A percentile compares a stretch with the other conserved stretches of the same genome.
Conservation (phyloP, 1,284 basidiomycete genomes). For the Rhodotorula sp. region DNA sequence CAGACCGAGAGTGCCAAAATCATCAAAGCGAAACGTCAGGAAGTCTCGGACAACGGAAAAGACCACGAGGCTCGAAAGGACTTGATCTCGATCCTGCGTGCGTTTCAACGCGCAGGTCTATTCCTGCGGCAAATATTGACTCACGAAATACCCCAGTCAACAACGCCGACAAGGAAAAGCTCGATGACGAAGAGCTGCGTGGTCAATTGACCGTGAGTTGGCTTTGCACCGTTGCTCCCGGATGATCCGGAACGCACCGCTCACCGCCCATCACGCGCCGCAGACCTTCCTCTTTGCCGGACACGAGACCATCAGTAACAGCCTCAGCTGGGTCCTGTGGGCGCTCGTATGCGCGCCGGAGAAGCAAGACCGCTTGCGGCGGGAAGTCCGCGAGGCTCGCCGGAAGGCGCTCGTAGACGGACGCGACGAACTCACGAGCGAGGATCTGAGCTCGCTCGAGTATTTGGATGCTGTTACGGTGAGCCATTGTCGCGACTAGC, state of each 20-base stretch:
- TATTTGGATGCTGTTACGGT: conserved; percentile 71
- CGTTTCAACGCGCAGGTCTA: too few species aligned
- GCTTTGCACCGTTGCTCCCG: not conserved
- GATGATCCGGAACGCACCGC: not conserved
- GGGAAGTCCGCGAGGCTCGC: conserved; percentile 56
- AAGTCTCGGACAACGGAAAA: conserved; percentile 8
- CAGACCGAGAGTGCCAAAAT: conserved; percentile 41
- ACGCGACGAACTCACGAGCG: conserved; percentile 49
- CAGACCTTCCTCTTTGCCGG: conserved; percentile 50
- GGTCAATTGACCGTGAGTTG: conserved; percentile 22
- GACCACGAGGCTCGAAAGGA: conserved; percentile 30
- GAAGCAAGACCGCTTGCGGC: conserved; percentile 60
- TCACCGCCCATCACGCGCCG: not conserved
- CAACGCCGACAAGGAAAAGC: not conserved
- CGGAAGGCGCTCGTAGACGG: conserved; percentile 41
- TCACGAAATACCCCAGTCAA: too few species aligned
- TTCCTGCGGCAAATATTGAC: too few species aligned
- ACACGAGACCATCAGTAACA: conserved; percentile 71
- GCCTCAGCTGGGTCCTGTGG: conserved; percentile 70
- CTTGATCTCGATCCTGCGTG: conserved; percentile 40
- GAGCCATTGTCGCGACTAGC: conserved; percentile 8
- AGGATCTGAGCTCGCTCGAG: conserved; percentile 61
- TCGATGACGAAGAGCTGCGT: conserved; percentile 22
- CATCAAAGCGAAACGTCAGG: conserved; percentile 39
- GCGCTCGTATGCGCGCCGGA: conserved; percentile 59